Evolutionary conservation across 257 asterid species (phyloP).

Genomic region (Petrea volubilis): DNA sequence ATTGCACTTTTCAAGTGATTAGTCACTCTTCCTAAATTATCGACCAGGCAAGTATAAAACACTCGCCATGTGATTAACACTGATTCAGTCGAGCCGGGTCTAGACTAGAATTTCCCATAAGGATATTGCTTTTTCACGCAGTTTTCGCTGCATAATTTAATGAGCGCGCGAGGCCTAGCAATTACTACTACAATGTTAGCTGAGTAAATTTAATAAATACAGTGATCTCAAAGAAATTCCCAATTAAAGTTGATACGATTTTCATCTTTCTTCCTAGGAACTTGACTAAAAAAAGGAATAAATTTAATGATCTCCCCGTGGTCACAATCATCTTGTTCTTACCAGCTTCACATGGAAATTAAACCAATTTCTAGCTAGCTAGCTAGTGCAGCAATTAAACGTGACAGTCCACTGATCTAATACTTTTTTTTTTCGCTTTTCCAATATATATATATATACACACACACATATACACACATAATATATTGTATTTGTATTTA

Average conservation of each 20-base stretch:
- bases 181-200: too few relatives aligned
- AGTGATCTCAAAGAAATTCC: not conserved
- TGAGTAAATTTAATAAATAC: slow-evolving; percentile 11
- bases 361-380: not conserved
- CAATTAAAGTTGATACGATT: not conserved
- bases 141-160: too few relatives aligned
- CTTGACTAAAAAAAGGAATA: slow-evolving; percentile 9
- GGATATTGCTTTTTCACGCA: too few relatives aligned
- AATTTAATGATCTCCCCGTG: slow-evolving; percentile 9
- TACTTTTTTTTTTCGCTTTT: not conserved
- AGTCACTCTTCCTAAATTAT: too few relatives aligned
- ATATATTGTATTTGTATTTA: too few relatives aligned
- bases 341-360: not conserved
- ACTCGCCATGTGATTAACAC: too few relatives aligned
- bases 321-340: slow-evolving; percentile 25
- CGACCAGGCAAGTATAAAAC: too few relatives aligned
- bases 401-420: slow-evolving; percentile 29
- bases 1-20: too few relatives aligned
- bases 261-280: slow-evolving; percentile 8
- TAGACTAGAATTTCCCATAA: too few relatives aligned
- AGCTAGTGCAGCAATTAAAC: slow-evolving; percentile 8
- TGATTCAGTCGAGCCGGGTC: too few relatives aligned
- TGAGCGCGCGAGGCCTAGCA: too few relatives aligned
- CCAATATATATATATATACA: not conserved
- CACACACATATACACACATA: too few relatives aligned